Evolutionary conservation across 768 basidiomycete genomes (phyloP).

Genomic region (Suillus americanus): DNA sequence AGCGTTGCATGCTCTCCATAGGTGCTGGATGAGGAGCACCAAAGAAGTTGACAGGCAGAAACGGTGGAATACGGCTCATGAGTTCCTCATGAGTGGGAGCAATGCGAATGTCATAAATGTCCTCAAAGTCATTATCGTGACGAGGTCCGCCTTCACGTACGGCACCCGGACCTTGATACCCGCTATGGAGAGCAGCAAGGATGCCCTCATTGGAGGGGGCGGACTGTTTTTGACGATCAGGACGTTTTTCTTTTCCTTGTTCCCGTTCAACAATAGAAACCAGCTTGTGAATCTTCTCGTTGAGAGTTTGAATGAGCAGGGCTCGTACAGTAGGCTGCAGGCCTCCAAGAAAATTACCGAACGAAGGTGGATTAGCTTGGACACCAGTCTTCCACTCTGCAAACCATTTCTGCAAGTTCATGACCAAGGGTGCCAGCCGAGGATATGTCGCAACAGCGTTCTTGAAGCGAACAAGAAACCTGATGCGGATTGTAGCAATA

Average conservation of each 20-base stretch:
- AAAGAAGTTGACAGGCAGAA: slow-evolving; percentile 59
- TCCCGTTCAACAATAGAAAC: slow-evolving; percentile 53
- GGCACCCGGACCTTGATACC: slow-evolving; percentile 57
- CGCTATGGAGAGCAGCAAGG: slow-evolving; percentile 35
- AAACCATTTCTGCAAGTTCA: slow-evolving; percentile 45
- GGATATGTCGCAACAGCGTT: slow-evolving; percentile 49
- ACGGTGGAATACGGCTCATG: slow-evolving; percentile 45
- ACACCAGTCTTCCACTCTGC: slow-evolving; percentile 47
- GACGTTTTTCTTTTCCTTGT: slow-evolving; percentile 33
- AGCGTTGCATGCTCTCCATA: slow-evolving; percentile 56
- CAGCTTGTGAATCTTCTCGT: slow-evolving; percentile 32
- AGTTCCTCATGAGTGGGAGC: slow-evolving; percentile 72
- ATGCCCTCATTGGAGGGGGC: slow-evolving; percentile 34
- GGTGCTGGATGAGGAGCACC: slow-evolving; percentile 64
- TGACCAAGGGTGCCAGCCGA: slow-evolving; percentile 39
- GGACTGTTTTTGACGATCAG: slow-evolving; percentile 10
- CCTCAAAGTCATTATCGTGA: slow-evolving; percentile 65
- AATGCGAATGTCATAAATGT: slow-evolving; percentile 60
- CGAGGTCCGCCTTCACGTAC: slow-evolving; percentile 50
- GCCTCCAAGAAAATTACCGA: slow-evolving; percentile 43
- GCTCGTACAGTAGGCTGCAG: slow-evolving; percentile 32
- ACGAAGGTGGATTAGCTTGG: slow-evolving; percentile 35
- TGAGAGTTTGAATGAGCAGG: slow-evolving; percentile 33
- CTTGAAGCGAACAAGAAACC: slow-evolving; percentile 60
- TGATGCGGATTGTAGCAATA: slow-evolving; percentile 20